Conservation (phyloP, 345 rosid genomes). For the Citrus reticulata region DNA sequence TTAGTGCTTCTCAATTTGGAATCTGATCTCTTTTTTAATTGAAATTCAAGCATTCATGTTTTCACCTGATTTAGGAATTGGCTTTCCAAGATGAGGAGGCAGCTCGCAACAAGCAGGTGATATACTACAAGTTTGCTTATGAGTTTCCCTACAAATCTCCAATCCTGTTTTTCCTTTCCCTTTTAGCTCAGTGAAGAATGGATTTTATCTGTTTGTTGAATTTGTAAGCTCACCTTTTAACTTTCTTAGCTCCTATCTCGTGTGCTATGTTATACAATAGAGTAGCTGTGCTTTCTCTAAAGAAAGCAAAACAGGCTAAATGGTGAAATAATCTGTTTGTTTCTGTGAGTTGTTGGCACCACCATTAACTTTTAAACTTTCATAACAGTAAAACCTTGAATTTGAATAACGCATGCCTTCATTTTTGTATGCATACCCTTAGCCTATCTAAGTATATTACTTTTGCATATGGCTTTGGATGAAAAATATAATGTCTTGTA, state of each 20-base stretch:
- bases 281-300: not conserved
- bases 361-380: not conserved
- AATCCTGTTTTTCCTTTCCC: not conserved
- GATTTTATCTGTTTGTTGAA: not conserved
- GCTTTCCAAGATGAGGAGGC: constrained; percentile 53
- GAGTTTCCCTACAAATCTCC: not conserved
- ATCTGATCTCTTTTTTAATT: not conserved
- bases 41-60: not conserved
- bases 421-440: not conserved
- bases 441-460: not conserved
- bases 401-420: not conserved
- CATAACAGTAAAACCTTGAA: not conserved
- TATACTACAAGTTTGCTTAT: not conserved
- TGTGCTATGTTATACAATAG: not conserved
- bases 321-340: not conserved
- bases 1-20: constrained; percentile 5
- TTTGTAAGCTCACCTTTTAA: not conserved
- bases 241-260: not conserved
- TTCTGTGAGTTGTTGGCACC: not conserved
- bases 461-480: not conserved
- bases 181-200: not conserved
- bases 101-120: constrained; percentile 50
- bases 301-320: not conserved
- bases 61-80: constrained; percentile 37
- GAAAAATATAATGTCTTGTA: not conserved